Percentiles rank a stretch among this genome's conserved stretches.
Conservation (phyloP, 768 basidiomycete genomes). For the Tulasnella sp. region DNA sequence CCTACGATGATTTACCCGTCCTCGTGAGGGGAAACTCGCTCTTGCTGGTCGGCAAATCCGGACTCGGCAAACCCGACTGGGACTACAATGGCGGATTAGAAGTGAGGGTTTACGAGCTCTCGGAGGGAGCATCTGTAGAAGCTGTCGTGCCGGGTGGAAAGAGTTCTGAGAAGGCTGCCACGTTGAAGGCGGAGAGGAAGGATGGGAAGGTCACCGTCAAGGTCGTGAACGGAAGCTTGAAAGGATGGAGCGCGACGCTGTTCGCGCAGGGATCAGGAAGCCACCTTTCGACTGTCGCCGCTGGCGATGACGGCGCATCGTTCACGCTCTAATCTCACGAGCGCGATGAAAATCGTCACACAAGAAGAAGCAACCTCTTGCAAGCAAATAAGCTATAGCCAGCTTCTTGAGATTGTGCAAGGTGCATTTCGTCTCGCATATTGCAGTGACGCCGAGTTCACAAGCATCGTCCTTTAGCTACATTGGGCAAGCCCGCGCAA, state of each 20-base stretch:
- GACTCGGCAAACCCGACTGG: constrained; percentile 53
- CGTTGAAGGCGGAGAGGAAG: constrained; percentile 32
- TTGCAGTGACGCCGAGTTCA: no score
- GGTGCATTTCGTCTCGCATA: no score
- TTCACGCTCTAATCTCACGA: background rate
- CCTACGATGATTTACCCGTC: constrained; percentile 56
- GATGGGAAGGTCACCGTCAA: constrained; percentile 32
- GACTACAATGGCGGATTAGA: constrained; percentile 52
- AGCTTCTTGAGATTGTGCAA: no score
- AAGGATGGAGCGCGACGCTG: background rate
- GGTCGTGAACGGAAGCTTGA: constrained; percentile 15
- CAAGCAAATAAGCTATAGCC: no score
- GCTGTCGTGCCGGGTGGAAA: constrained; percentile 41
- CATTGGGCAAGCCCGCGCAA: no score
- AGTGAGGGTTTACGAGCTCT: constrained; percentile 41
- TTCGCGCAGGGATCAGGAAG: background rate
- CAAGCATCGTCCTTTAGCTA: no score
- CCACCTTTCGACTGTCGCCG: background rate
- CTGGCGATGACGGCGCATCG: background rate
- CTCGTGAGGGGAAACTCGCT: constrained; percentile 56
- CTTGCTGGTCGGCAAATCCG: constrained; percentile 47
- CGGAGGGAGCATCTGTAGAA: constrained; percentile 24
- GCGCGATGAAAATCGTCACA: no score
- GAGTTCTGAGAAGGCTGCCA: constrained; percentile 38
- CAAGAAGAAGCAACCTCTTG: no score